These are phyloP conservation scores for Medicago arabica DNA, from an alignment of 306 rosid species.

Conservation along the genomic window DNA sequence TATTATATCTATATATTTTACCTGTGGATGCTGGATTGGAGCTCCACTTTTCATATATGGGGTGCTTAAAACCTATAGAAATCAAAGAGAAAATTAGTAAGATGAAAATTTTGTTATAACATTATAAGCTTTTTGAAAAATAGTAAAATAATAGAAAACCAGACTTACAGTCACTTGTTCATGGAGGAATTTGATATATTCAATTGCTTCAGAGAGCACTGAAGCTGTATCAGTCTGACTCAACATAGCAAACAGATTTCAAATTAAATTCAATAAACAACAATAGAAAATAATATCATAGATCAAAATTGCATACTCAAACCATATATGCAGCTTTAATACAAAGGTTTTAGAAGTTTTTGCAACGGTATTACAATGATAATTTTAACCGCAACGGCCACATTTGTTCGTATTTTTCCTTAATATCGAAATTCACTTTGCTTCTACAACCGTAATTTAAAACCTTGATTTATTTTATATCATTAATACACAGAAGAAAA, in stretches of 20 bases:
- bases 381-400: not conserved
- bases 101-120: not conserved
- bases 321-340: not conserved
- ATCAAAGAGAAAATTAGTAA: not conserved
- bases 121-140: not conserved
- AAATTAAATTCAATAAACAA: conserved; percentile 22
- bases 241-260: conserved; percentile 35
- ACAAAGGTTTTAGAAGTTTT: not conserved
- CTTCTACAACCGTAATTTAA: not conserved
- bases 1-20: conserved; percentile 16
- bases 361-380: not conserved
- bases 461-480: not conserved
- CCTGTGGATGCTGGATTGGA: conserved; percentile 80
- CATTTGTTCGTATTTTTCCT: no score
- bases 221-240: conserved; percentile 99
- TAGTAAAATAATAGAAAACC: conserved; percentile 17
- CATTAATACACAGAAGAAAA: conserved; percentile 4
- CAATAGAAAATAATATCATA: not conserved
- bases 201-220: conserved; percentile 98
- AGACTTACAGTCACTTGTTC: conserved; percentile 89
- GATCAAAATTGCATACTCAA: not conserved
- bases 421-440: not conserved
- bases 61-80: conserved; percentile 68
- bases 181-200: conserved; percentile 91
- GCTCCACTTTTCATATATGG: conserved; percentile 97